Evolutionary conservation across 1,284 basidiomycete species (phyloP).

Genomic region (Malassezia obtusa): DNA sequence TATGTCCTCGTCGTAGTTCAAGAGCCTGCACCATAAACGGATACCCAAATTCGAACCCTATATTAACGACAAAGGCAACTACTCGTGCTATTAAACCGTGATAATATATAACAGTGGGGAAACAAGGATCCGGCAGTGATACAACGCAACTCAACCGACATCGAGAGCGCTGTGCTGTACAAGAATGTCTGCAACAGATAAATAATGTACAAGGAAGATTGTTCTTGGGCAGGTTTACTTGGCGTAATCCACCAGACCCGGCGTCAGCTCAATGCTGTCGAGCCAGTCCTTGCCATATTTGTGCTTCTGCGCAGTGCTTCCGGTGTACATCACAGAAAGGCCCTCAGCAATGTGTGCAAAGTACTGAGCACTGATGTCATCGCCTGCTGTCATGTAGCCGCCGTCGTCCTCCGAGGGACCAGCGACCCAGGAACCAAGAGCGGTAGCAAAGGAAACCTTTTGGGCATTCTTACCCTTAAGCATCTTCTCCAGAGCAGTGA

Average conservation of each 20-base stretch:
- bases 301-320: conserved; percentile 1
- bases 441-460: conserved; percentile 21
- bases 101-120: no score
- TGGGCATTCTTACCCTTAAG: conserved; percentile 8
- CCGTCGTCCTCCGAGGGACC: conserved; percentile 32
- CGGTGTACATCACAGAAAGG: conserved; percentile 27
- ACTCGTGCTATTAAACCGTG: no score
- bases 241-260: conserved; percentile 39
- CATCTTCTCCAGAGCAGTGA: conserved; percentile 2
- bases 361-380: conserved; percentile 37
- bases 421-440: conserved; percentile 41
- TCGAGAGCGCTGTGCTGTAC: no score
- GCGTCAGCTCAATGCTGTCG: conserved; percentile 20
- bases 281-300: conserved; percentile 27
- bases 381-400: conserved; percentile 27
- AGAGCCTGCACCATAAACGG: conserved; percentile 1
- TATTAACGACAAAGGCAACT: no score
- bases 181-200: background rate
- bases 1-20: conserved; percentile 43
- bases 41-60: no score
- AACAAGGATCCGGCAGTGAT: no score
- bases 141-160: no score
- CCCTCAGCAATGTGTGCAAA: conserved; percentile 28
- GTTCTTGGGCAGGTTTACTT: background rate
- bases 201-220: background rate